Evolutionary conservation across 106 monocot species (phyloP).

Genomic region (Phalaenopsis aphrodite): DNA sequence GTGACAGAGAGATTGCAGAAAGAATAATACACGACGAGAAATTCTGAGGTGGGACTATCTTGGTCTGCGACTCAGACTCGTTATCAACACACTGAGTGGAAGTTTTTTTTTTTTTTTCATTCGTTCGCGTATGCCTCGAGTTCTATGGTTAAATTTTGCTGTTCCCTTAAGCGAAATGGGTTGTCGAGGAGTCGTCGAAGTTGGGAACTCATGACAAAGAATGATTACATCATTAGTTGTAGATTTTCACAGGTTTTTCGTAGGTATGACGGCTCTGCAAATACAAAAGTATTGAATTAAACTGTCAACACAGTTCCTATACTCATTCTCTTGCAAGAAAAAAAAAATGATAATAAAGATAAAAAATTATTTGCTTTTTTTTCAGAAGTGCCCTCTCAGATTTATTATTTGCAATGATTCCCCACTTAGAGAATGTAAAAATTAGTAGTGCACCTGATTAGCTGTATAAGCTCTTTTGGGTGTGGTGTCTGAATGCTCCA

Average conservation of each 20-base stretch:
- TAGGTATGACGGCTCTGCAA: conserved; percentile 73
- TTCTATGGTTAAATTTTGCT: not conserved
- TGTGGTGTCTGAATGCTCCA: conserved; percentile 75
- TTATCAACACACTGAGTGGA: not conserved
- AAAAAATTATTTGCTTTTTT: no score
- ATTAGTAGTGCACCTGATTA: conserved; percentile 55
- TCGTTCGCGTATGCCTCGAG: not conserved
- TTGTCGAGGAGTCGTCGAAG: not conserved
- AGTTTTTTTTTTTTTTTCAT: not conserved
- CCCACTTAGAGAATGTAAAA: not conserved
- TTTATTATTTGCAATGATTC: no score
- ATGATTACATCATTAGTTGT: conserved; percentile 40
- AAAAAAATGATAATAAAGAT: not conserved
- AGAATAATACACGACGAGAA: not conserved
- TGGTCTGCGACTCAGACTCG: not conserved
- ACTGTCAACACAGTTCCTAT: not conserved
- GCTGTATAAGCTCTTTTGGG: conserved; percentile 59
- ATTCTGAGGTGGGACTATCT: not conserved
- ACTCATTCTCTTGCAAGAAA: not conserved
- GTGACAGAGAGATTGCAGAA: not conserved
- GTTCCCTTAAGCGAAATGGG: not conserved
- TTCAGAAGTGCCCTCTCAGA: no score
- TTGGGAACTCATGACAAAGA: conserved; percentile 1
- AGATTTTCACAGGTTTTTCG: conserved; percentile 96
- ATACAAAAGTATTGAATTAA: not conserved